Conservation (phyloP, 2,329 filamentous ascomycete genomes). For the Trichoderma atrobrunneum region DNA sequence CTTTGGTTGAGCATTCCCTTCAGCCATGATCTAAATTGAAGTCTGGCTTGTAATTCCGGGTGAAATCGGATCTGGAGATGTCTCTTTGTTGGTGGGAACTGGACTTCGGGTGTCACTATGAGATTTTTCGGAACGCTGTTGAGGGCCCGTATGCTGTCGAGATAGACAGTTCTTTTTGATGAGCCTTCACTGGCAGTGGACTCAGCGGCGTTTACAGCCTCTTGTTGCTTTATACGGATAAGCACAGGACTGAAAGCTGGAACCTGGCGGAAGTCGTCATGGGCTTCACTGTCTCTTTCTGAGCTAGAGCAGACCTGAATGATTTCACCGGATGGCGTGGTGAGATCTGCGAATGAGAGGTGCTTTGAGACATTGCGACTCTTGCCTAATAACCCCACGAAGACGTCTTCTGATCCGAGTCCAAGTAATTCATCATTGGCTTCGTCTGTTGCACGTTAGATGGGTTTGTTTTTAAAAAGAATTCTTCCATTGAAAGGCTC, state of each 20-base stretch:
- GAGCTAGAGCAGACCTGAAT: constrained; percentile 47
- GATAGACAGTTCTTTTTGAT: constrained; percentile 54
- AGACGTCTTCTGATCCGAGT: constrained; percentile 21
- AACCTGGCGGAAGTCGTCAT: constrained; percentile 44
- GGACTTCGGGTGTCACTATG: constrained; percentile 69
- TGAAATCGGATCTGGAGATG: constrained; percentile 85
- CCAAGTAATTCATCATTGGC: constrained; percentile 26
- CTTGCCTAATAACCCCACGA: constrained; percentile 66
- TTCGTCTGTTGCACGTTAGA: constrained; percentile 27
- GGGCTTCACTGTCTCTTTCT: constrained; percentile 35
- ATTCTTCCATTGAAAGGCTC: constrained; percentile 1
- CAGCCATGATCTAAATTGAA: constrained; percentile 66
- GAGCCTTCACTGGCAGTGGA: constrained; percentile 26
- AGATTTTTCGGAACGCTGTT: constrained; percentile 56
- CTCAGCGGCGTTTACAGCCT: constrained; percentile 23
- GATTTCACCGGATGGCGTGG: constrained; percentile 37
- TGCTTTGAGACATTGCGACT: constrained; percentile 65
- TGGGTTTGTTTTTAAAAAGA: not conserved
- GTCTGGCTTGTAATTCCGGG: constrained; percentile 60
- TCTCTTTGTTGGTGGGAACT: constrained; percentile 71
- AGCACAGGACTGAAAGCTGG: constrained; percentile 53
- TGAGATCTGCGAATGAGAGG: constrained; percentile 65
- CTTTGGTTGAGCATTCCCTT: constrained; percentile 50
- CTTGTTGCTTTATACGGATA: constrained; percentile 41
- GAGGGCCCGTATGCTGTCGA: constrained; percentile 53